Evolutionary conservation across 75 land plant species (phyloP).

Genomic region (Isoetes taiwanensis): DNA sequence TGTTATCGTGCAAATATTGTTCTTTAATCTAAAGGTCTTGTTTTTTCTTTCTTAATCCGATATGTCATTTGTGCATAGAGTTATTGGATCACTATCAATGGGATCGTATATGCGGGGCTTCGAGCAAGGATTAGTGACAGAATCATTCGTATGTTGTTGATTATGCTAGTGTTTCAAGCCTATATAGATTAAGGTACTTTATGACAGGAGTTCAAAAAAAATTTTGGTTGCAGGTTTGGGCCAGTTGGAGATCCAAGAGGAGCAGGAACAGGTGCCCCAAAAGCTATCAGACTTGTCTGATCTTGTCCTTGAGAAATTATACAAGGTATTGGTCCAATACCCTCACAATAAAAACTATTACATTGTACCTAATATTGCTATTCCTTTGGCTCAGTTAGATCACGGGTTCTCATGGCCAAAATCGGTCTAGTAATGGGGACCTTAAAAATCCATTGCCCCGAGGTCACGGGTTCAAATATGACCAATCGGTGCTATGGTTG

Average conservation of each 20-base stretch:
- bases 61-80: constrained; percentile 37
- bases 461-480: too few species aligned
- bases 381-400: too few species aligned
- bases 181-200: neutral
- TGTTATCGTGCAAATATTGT: too few species aligned
- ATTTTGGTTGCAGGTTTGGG: constrained; percentile 67
- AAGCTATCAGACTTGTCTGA: constrained; percentile 97
- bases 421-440: too few species aligned
- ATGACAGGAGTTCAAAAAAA: neutral
- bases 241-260: constrained; percentile 99
- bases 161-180: neutral
- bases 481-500: too few species aligned
- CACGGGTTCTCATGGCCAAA: too few species aligned
- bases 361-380: constrained; percentile 46
- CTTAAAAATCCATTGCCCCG: too few species aligned
- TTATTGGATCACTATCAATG: constrained; percentile 81
- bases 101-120: constrained; percentile 91
- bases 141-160: constrained; percentile 65
- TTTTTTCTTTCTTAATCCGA: neutral
- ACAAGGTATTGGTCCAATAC: constrained; percentile 81
- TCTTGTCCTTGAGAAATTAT: constrained; percentile 95
- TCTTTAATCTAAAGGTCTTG: neutral
- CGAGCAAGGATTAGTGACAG: constrained; percentile 91
- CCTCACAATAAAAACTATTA: constrained; percentile 53
- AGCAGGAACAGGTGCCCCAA: constrained; percentile 98